Evolutionary conservation across 2,329 filamentous ascomycete genomes (phyloP).

Genomic region (Rhynchosporium graminicola): DNA sequence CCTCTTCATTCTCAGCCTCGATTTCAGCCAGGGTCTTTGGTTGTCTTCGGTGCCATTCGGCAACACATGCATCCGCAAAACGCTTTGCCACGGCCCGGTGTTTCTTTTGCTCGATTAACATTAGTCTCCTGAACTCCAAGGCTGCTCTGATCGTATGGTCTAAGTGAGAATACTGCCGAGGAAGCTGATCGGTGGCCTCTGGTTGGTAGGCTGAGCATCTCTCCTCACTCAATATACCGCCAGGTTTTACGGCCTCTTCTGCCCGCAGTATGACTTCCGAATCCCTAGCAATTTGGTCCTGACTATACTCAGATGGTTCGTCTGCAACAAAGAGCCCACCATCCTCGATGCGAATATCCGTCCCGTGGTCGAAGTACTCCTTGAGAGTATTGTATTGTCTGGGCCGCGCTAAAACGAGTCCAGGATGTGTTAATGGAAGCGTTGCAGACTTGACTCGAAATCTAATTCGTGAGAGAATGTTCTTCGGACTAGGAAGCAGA

Average conservation of each 20-base stretch:
- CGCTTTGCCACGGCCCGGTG: constrained; percentile 78
- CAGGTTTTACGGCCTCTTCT: constrained; percentile 70
- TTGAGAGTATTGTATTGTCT: constrained; percentile 57
- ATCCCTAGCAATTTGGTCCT: constrained; percentile 66
- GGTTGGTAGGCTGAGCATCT: constrained; percentile 73
- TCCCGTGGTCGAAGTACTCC: constrained; percentile 57
- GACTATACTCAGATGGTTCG: constrained; percentile 58
- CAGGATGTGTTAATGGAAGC: constrained; percentile 61
- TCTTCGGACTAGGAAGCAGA: constrained; percentile 32
- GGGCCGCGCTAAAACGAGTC: constrained; percentile 53
- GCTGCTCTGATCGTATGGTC: constrained; percentile 84
- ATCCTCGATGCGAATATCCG: constrained; percentile 55
- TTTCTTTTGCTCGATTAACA: constrained; percentile 75
- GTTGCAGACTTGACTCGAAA: constrained; percentile 49
- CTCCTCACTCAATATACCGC: constrained; percentile 71
- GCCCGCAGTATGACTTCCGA: constrained; percentile 69
- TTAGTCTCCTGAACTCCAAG: constrained; percentile 75
- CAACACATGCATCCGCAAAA: constrained; percentile 74
- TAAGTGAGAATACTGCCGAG: constrained; percentile 80
- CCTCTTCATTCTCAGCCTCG: constrained; percentile 71
- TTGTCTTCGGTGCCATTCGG: constrained; percentile 72
- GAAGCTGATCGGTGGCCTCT: constrained; percentile 69
- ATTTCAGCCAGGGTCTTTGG: constrained; percentile 80
- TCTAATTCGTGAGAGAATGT: constrained; percentile 49
- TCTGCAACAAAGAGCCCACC: constrained; percentile 57